Conservation (phyloP, 306 rosid species). For the Casuarina glauca region DNA sequence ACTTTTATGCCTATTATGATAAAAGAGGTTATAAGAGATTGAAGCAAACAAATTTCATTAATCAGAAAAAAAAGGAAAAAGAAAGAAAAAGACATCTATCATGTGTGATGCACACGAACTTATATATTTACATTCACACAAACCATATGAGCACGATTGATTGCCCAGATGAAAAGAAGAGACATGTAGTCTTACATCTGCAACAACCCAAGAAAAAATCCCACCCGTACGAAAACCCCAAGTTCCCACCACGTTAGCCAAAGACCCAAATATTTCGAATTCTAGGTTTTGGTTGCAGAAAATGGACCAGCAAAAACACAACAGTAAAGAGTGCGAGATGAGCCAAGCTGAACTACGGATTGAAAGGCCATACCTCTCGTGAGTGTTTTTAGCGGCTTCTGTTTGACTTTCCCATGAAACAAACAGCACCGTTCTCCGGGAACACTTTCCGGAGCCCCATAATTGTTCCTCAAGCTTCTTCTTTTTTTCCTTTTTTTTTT, state of each 20-base stretch:
- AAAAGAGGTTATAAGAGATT: background rate
- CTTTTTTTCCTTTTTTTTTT: background rate
- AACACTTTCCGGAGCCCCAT: background rate
- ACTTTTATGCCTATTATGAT: background rate
- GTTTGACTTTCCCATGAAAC: background rate
- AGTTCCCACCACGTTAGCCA: too few relatives aligned
- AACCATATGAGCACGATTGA: background rate
- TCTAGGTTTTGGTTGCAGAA: too few relatives aligned
- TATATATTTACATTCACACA: background rate
- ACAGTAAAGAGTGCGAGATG: background rate
- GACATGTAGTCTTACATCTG: background rate
- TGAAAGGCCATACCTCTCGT: background rate
- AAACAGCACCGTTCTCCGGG: background rate
- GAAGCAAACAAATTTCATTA: background rate
- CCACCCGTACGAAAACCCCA: background rate
- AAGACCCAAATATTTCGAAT: too few relatives aligned
- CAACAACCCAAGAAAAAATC: background rate
- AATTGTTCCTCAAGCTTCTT: background rate
- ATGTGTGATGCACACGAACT: background rate
- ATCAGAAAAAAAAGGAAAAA: background rate
- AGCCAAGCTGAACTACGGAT: background rate
- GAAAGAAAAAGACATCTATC: background rate
- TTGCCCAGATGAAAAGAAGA: background rate
- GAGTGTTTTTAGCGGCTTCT: background rate
- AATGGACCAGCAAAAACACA: background rate